These are phyloP conservation scores for Mycena leptocephala DNA, from an alignment of 768 basidiomycete genomes.

Conservation along the genomic window DNA sequence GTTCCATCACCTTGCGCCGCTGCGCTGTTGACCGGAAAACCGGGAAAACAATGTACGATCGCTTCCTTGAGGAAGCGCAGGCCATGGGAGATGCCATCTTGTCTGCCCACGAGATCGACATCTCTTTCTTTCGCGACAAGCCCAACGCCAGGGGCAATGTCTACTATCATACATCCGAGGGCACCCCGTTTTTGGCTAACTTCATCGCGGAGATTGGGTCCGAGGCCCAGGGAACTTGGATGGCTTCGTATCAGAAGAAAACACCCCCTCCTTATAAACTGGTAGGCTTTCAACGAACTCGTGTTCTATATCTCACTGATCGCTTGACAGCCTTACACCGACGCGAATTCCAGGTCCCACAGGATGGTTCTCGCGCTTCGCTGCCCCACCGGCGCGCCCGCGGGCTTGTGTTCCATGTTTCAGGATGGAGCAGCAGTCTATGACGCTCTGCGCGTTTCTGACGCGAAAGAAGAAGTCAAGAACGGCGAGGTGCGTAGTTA, in stretches of 20 bases:
- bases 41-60: neutral
- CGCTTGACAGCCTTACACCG: neutral
- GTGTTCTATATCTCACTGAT: neutral
- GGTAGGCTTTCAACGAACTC: neutral
- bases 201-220: conserved; percentile 27
- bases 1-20: neutral
- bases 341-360: neutral
- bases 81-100: neutral
- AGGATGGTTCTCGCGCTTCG: neutral
- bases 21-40: neutral
- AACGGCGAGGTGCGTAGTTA: neutral
- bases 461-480: neutral
- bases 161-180: neutral
- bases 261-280: neutral
- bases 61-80: neutral
- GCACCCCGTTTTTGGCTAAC: neutral
- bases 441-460: neutral
- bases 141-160: neutral
- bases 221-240: conserved; percentile 13
- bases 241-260: conserved; percentile 10
- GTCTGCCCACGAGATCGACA: neutral
- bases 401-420: neutral
- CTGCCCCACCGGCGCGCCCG: neutral
- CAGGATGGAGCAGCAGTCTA: neutral
- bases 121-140: neutral